Base-by-base conservation (phyloP, 495 filamentous ascomycete genomes). In the Trichoderma virens region DNA sequence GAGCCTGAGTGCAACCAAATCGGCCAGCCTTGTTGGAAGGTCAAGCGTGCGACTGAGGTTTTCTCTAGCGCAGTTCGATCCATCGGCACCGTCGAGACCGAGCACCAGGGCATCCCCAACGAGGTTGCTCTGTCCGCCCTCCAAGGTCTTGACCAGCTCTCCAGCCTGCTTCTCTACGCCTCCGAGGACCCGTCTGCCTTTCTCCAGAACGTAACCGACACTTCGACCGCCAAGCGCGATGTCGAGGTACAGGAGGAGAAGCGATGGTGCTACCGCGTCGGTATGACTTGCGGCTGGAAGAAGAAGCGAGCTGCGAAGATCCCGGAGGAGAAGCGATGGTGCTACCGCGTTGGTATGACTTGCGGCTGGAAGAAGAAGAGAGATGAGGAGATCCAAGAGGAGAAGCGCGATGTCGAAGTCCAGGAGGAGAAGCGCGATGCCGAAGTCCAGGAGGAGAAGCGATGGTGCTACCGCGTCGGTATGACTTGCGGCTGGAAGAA, bases 321-420 rank as follows among this genome's bases (percentile, higher is more conserved):
- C 1, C n/a, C 32, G 34, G 60, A 62, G 27, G 51, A 54, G 64
- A 68, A 70, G 62, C 67, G 68, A 5, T 74, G 72, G 68, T 77
- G 75, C 69, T 18, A 41, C 11, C 41, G 56, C 56, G 59, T 62
- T 59, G 74, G 74, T 20, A 64, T 70, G 67, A 62, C 72, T 7
- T 76, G 75, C 72, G n/a, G n/a, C n/a, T 73, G 66, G 64, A 69
- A 72, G 68, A 71, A 71, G 56, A 71, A 69, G 65, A 72, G 72
- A n/a, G n/a, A n/a, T n/a, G n/a, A n/a, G n/a, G n/a, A n/a, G n/a
- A n/a, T n/a, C n/a, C n/a, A 31, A 69, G 69, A 72, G 68, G 72
- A 71, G 56, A 71, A 69, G 65, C 73, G 72, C n/a, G n/a, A n/a
- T n/a, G n/a, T n/a, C n/a, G n/a, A n/a, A n/a, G n/a, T n/a, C n/a